Conservation (phyloP, 2,329 filamentous ascomycete species). For the Aspergillus tanneri region DNA sequence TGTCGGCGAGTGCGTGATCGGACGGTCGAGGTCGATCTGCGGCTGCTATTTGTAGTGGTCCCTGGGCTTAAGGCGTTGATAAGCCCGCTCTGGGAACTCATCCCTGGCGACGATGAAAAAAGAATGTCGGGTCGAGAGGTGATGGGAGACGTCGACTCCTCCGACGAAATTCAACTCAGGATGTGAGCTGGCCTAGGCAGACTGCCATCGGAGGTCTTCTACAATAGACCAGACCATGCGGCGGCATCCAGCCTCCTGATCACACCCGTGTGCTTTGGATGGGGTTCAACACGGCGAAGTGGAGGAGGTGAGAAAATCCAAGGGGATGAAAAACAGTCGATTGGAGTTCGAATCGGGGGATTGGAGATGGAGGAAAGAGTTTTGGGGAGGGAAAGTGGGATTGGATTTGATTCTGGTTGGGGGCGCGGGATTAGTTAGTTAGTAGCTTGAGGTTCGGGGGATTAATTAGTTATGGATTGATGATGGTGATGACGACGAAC, state of each 20-base stretch:
- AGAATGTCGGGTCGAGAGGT: constrained; percentile 11
- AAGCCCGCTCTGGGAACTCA: constrained; percentile 43
- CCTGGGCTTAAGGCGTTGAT: constrained; percentile 38
- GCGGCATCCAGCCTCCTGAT: constrained; percentile 34
- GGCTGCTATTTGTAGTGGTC: constrained; percentile 33
- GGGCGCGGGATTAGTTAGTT: neutral
- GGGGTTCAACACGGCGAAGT: constrained; percentile 1
- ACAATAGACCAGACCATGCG: constrained; percentile 38
- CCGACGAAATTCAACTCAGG: constrained; percentile 19
- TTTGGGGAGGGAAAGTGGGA: neutral
- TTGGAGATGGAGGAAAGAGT: neutral
- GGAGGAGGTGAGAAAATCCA: neutral
- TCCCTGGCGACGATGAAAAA: constrained; percentile 33
- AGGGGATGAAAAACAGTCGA: no score
- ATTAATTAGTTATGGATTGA: no score
- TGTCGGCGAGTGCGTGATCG: constrained; percentile 46
- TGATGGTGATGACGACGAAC: no score
- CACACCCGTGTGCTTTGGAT: constrained; percentile 24
- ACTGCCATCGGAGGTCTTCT: constrained; percentile 37
- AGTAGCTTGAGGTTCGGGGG: no score
- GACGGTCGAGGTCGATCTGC: constrained; percentile 39
- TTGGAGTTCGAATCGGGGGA: neutral
- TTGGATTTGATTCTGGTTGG: constrained; percentile 2
- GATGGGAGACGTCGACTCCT: constrained; percentile 24
- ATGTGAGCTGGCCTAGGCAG: constrained; percentile 32